Evolutionary conservation across 1,139 yeast genomes (phyloP), one percentile per base, ranked within the genome.

Genomic region (Geotrichum europaeum): DNA sequence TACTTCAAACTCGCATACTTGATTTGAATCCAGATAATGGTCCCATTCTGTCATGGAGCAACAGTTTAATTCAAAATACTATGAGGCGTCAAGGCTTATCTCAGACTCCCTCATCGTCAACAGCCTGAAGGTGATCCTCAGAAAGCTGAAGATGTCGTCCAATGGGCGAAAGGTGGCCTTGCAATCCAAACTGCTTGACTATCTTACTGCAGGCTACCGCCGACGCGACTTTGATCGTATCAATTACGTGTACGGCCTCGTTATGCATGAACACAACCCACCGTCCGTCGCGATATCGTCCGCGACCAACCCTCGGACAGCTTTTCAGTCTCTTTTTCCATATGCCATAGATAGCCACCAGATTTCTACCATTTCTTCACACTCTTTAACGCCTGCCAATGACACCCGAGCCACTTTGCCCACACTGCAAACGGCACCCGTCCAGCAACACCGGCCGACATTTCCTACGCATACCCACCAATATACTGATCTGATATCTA

Each of bases 121-220:
- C 9, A 68, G 69, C 53, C 71, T 75, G 36, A 71, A 70, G 58
- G 50, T 34, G 7, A 64, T 73, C 18, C 68, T 73, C 12, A 60
- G 68, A 28, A 56, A 53, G 13, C 60, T 67, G 12, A 58, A 63
- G 6, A 60, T 72, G 55, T 36, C 67, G 6, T 52, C 62, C 22
- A 60, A 66, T 5, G 78, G 78, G 15, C 62, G 69, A n/a, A 75
- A 75, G 62, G 64, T 65, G 18, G 69, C 59, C 24, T 69, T 73
- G 15, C 69, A 67, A 56, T 64, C 65, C 47, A 67, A 77, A 4
- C 59, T 75, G 9, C 40, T 49, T 13, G 62, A 56, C 25, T 66
- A 60, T 53, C 64, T 66, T 22, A 28, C 51, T 4, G 53, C 53
- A 9, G 61, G 60, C 13, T 52, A 56, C 20, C 57, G 56, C 3